Percentiles rank a stretch among this genome's conserved stretches.
Evolutionary conservation across 345 rosid species (phyloP).

Genomic region (Atalantia buxifolia): DNA sequence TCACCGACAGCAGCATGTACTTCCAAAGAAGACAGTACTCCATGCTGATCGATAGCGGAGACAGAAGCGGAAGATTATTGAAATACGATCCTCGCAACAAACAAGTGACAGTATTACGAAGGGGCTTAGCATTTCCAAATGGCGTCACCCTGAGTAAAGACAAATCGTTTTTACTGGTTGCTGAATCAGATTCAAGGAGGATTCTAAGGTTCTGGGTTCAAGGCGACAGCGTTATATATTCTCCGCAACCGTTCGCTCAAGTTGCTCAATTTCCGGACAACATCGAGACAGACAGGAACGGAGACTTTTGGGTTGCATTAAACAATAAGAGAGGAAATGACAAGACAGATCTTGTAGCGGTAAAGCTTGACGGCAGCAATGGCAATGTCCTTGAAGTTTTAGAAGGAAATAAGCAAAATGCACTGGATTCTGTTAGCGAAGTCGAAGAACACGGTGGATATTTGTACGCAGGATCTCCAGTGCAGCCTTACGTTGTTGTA

Average conservation of each 20-base stretch:
- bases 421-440: conserved; percentile 40
- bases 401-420: conserved; percentile 25
- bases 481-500: no score
- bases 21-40: conserved; percentile 38
- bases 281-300: conserved; percentile 32
- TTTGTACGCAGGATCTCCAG: conserved; percentile 38
- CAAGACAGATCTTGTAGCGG: conserved; percentile 30
- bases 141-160: conserved; percentile 50
- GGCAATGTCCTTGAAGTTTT: conserved; percentile 27
- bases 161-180: conserved; percentile 34
- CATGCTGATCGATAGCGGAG: conserved; percentile 18
- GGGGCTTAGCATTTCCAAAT: conserved; percentile 40
- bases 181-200: conserved; percentile 23
- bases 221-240: background rate
- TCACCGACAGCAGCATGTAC: conserved; percentile 46
- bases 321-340: conserved; percentile 32
- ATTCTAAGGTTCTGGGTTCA: background rate
- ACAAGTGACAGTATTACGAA: conserved; percentile 24
- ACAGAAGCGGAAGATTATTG: conserved; percentile 42
- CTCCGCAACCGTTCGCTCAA: conserved; percentile 16
- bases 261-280: conserved; percentile 40
- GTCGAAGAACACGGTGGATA: conserved; percentile 27
- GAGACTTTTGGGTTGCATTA: conserved; percentile 65
- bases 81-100: conserved; percentile 36
- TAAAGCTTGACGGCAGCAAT: conserved; percentile 17